These are phyloP conservation scores for Arthrobotrys sphaeroides DNA, from an alignment of 2,329 filamentous ascomycete species.

Conservation along the genomic window DNA sequence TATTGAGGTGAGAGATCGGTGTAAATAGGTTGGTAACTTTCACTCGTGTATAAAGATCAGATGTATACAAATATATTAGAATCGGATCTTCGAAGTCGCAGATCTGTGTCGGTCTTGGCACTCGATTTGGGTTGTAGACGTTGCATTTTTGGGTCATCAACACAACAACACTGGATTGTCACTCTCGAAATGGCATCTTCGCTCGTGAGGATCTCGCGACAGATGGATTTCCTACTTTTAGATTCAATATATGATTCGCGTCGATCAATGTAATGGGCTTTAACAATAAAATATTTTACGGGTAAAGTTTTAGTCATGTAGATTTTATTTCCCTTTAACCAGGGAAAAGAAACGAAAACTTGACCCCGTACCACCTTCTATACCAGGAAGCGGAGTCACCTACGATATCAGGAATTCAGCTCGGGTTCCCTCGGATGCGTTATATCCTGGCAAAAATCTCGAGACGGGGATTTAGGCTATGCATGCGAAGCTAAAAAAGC, in stretches of 20 bases:
- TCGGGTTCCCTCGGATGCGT: not conserved
- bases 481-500: not conserved
- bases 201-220: too few species aligned
- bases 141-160: conserved; percentile 21
- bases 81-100: not conserved
- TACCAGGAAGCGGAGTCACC: not conserved
- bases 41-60: not conserved
- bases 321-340: too few species aligned
- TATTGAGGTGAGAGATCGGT: not conserved
- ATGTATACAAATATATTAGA: not conserved
- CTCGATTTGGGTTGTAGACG: conserved; percentile 27
- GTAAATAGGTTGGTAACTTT: not conserved
- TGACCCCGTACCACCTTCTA: not conserved
- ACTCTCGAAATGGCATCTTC: not conserved
- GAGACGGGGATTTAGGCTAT: not conserved
- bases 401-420: too few species aligned
- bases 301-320: not conserved
- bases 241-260: not conserved
- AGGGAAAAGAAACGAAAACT: too few species aligned
- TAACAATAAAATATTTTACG: not conserved
- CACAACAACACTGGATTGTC: not conserved
- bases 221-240: not conserved
- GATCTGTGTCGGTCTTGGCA: not conserved
- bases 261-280: not conserved
- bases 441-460: not conserved